A percentile compares a stretch with the other conserved stretches of the same genome.
These are phyloP conservation scores for Cryptococcus wingfieldii DNA, from an alignment of 1,284 basidiomycete genomes.

Conservation along the genomic window DNA sequence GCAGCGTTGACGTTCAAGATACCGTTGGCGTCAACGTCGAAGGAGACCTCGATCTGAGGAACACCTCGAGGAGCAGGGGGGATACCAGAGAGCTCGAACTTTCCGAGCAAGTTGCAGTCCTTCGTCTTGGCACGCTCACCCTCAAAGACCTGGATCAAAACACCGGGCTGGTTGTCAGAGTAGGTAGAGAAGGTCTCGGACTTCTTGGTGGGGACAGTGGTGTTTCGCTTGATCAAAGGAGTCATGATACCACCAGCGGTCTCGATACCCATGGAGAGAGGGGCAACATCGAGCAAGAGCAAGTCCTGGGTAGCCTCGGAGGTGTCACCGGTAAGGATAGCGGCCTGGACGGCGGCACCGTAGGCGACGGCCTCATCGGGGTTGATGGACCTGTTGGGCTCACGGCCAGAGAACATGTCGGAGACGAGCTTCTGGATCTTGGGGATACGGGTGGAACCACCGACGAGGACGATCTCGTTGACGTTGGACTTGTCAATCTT, in stretches of 20 bases:
- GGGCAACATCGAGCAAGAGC: constrained; percentile 90
- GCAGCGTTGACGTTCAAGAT: constrained; percentile 88
- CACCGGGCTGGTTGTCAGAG: constrained; percentile 97
- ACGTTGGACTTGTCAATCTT: constrained; percentile 98
- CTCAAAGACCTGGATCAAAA: constrained; percentile 98
- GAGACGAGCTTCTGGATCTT: constrained; percentile 96
- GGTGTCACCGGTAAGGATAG: constrained; percentile 92
- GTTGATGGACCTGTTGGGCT: constrained; percentile 96
- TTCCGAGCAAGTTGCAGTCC: constrained; percentile 92
- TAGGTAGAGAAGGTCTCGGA: constrained; percentile 93
- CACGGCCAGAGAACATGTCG: constrained; percentile 98
- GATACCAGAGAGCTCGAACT: constrained; percentile 96
- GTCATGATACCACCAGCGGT: constrained; percentile 98
- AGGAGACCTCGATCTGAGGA: constrained; percentile 92
- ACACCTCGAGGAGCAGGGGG: constrained; percentile 95
- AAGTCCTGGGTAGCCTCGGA: constrained; percentile 94
- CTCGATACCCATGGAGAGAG: constrained; percentile 93
- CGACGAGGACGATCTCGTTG: constrained; percentile 93
- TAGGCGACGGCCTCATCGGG: constrained; percentile 99
- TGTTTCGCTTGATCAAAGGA: constrained; percentile 94
- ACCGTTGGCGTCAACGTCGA: constrained; percentile 97
- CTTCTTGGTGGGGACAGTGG: constrained; percentile 95
- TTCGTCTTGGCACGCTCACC: constrained; percentile 96
- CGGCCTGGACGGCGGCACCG: constrained; percentile 98
- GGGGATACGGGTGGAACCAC: constrained; percentile 98